Evolutionary conservation across 2,329 filamentous ascomycete species (phyloP), one percentile per base, ranked within the genome.

Genomic region (Herpomyces periplanetae): DNA sequence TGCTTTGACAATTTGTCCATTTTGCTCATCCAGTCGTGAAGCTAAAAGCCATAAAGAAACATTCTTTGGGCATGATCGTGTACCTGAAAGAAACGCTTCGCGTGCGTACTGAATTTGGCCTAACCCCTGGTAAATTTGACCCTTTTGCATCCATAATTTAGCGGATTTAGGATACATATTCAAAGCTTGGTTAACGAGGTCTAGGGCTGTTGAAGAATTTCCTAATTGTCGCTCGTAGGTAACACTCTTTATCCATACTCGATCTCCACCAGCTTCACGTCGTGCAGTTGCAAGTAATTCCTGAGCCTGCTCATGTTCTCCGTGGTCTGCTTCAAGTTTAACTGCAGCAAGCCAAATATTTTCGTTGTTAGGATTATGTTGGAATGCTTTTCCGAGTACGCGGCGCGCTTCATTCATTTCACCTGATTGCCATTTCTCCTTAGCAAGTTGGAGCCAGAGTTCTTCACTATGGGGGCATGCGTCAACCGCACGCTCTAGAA

Each of bases 81-180:
- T 84, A 13, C 80, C 80, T 3, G 66, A 62, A 23, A 54, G 56
- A 38, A 80, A 91, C 0, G 75, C 71, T 35, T 91, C 71, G 17
- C 80, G 57, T 16, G 59, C 51, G 10, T 5, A 17, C 8, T 17
- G 9, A 10, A 5, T 8, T 33, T 88, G 65, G n/a, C n/a, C n/a
- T n/a, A n/a, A n/a, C n/a, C n/a, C n/a, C n/a, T n/a, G n/a, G 45
- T 96, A 96, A 25, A 91, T 80, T 34, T 96, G 80, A 0, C 84
- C 80, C 41, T 96, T 96, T 45, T 87, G 66, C 65, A 91, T 88
- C 62, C 75, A 88, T 10, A 96, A 49, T 40, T 91, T 91, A 20
- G 68, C 51, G 6, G 63, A 56, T 17, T 58, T 53, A 1, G 80
- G 75, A 42, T 85, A 96, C 5, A 68, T 50, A 27, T 73, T 61